Evolutionary conservation across 2,329 filamentous ascomycete species (phyloP), one percentile per base, ranked within the genome.

Genomic region (Verticillium tricorpus): DNA sequence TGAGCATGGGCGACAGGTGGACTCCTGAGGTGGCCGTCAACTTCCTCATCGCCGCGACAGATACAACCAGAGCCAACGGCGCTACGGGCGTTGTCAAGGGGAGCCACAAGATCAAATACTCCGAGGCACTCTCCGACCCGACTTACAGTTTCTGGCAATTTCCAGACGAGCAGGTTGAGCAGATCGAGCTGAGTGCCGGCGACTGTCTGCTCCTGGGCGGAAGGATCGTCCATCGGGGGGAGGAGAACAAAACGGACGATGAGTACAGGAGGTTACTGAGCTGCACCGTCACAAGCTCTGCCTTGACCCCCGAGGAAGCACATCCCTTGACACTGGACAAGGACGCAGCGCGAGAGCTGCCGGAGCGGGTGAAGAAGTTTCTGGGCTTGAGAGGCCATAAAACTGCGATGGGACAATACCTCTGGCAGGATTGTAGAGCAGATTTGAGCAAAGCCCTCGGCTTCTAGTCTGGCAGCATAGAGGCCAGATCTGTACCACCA

Each of bases 1-100:
- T 25, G 22, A 50, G 37, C 22, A 58, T 58, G 57, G 57, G 59
- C 14, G 52, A 50, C 52, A 55, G 31, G 37, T 58, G 57, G 56
- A 62, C 37, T 40, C 60, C 57, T 12, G 63, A 62, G 17, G 60
- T 59, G 15, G 57, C 57, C 35, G 58, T 66, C 58, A 68, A 65
- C 62, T 68, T 67, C 57, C 52, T 68, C 45, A 58, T 68, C 31
- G 66, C 66, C 12, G 25, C 62, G 22, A 66, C 64, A 8, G 52
- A 64, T 14, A 65, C 65, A 28, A 68, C 62, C 5, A 62, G 39
- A 12, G 65, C 60, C n/a, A 68, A 67, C 58, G 66, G 66, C 19
- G 66, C 65, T 11, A 68, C 66, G 15, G 57, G 65, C 9, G 58
- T 68, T 28, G 62, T 67, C 9, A 61, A 57, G 12, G 64, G 65